Conservation (phyloP, 2,329 filamentous ascomycete species). For the Sarocladium strictum region DNA sequence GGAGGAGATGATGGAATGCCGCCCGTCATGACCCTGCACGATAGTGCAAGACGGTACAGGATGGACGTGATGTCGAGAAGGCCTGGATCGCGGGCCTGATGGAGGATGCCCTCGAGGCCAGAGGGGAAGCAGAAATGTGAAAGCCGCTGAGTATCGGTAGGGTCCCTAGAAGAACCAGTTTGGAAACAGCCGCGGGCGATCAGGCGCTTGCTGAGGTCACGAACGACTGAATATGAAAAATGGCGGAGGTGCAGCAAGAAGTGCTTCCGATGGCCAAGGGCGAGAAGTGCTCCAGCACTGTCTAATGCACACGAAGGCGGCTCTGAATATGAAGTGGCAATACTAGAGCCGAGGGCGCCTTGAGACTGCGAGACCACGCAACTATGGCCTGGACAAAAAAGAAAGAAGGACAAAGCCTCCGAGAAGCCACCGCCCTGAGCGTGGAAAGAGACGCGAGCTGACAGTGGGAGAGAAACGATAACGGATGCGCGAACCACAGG, state of each 20-base stretch:
- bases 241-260: neutral
- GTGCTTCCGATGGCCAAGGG: neutral
- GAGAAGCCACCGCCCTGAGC: neutral
- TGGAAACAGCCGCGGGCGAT: neutral
- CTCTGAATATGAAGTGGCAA: neutral
- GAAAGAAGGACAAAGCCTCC: neutral
- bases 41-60: neutral
- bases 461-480: neutral
- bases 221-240: neutral
- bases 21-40: neutral
- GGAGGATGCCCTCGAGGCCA: neutral
- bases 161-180: conserved; percentile 7
- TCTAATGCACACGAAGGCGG: neutral
- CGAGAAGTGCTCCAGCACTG: neutral
- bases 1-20: conserved; percentile 3
- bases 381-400: neutral
- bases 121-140: neutral
- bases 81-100: neutral
- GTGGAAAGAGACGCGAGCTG: neutral
- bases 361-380: neutral
- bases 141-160: neutral
- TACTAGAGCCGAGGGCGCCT: neutral
- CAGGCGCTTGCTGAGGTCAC: neutral
- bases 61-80: neutral
- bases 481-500: neutral